Evolutionary conservation across 2,329 filamentous ascomycete species (phyloP).

Genomic region (Ophiostoma himal-ulmi): DNA sequence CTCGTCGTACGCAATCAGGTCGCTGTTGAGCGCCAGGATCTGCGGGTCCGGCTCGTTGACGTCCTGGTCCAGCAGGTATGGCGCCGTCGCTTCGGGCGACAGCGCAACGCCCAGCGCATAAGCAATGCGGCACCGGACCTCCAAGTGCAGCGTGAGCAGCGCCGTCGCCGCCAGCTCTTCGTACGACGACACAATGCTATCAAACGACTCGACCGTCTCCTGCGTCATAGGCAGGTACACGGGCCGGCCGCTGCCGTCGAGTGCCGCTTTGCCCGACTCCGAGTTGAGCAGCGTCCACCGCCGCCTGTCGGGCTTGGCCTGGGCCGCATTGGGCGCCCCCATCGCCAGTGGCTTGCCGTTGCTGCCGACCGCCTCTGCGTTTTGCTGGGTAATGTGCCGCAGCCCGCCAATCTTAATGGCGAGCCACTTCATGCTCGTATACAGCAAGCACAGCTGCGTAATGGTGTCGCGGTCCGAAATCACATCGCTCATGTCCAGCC

Average conservation of each 20-base stretch:
- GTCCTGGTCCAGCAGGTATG: constrained; percentile 62
- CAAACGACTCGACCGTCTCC: constrained; percentile 80
- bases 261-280: constrained; percentile 45
- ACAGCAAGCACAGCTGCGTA: constrained; percentile 76
- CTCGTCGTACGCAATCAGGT: constrained; percentile 82
- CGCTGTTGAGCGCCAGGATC: constrained; percentile 76
- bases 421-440: constrained; percentile 98
- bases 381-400: constrained; percentile 71
- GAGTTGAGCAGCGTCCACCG: constrained; percentile 75
- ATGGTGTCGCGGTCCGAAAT: constrained; percentile 86
- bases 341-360: background rate
- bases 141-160: constrained; percentile 79
- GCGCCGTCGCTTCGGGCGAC: constrained; percentile 51
- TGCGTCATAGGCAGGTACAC: constrained; percentile 83
- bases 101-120: constrained; percentile 64
- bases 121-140: constrained; percentile 79
- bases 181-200: constrained; percentile 77
- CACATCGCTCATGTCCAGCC: constrained; percentile 70
- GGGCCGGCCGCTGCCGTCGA: constrained; percentile 53
- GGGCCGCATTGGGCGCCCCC: background rate
- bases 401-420: constrained; percentile 75
- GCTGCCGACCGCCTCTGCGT: constrained; percentile 51
- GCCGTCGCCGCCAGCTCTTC: constrained; percentile 72
- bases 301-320: constrained; percentile 50
- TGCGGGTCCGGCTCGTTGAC: constrained; percentile 72